phyloP scores from a whole-genome alignment of 345 rosid species.

The Aquilaria sinensis region DNA sequence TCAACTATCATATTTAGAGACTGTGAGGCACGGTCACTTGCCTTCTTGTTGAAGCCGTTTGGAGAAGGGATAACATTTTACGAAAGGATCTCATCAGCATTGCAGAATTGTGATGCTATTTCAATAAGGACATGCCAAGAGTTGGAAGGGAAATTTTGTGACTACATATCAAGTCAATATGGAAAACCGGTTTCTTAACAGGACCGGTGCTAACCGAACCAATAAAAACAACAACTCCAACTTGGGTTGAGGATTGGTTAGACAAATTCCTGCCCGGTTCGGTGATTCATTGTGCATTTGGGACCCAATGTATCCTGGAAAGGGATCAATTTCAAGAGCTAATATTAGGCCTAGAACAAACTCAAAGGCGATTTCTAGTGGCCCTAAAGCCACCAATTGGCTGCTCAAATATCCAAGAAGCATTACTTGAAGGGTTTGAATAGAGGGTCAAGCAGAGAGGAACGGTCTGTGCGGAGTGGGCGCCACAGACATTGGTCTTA shows the following conservation, averaged over 20 bases:
- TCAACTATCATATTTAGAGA: constrained; percentile 33
- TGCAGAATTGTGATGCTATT: constrained; percentile 48
- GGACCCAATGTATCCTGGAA: constrained; percentile 49
- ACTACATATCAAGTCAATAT: constrained; percentile 46
- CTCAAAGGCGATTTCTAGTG: constrained; percentile 50
- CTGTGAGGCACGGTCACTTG: constrained; percentile 34
- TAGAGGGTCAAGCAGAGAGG: constrained; percentile 56
- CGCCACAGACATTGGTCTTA: constrained; percentile 41
- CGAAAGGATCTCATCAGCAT: constrained; percentile 28
- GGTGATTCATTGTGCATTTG: constrained; percentile 62
- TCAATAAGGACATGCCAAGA: constrained; percentile 69
- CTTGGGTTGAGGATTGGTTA: constrained; percentile 49
- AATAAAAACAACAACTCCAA: no score
- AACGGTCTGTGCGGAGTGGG: constrained; percentile 47
- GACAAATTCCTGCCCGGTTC: constrained; percentile 34
- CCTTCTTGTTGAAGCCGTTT: constrained; percentile 36
- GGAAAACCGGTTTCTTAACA: constrained; percentile 33
- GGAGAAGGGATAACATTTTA: constrained; percentile 50
- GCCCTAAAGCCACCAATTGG: constrained; percentile 55
- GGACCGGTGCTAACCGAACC: constrained; percentile 52
- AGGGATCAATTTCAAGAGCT: constrained; percentile 66
- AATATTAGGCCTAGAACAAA: constrained; percentile 49
- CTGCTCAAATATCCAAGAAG: constrained; percentile 47
- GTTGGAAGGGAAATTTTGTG: constrained; percentile 51
- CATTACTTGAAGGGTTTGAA: constrained; percentile 59